A percentile compares a stretch with the other conserved stretches of the same genome.
Conservation (phyloP, 495 filamentous ascomycete species). For the Aspergillus panamensis region DNA sequence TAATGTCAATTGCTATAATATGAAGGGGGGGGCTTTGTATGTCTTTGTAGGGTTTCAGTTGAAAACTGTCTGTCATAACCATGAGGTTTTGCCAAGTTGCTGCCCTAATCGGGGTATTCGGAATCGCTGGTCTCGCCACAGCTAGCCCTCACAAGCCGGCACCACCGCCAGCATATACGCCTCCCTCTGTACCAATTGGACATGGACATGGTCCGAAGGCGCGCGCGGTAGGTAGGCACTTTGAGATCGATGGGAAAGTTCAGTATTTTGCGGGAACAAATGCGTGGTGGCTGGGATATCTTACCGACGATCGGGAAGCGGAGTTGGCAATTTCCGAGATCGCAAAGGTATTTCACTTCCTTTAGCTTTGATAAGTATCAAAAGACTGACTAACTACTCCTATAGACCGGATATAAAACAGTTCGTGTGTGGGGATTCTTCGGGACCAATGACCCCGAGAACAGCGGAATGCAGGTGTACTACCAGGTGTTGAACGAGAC, state of each 20-base stretch:
- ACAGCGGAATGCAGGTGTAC: slow-evolving; percentile 45
- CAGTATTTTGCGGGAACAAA: slow-evolving; percentile 68
- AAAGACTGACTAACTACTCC: slow-evolving; percentile 28
- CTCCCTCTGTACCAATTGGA: slow-evolving; percentile 4
- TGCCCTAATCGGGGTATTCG: background rate
- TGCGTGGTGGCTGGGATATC: slow-evolving; percentile 68
- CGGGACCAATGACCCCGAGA: slow-evolving; percentile 49
- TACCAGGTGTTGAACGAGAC: slow-evolving; percentile 52
- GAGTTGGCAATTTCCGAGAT: slow-evolving; percentile 43
- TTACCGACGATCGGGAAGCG: slow-evolving; percentile 57
- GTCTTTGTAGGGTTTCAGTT: too few relatives aligned
- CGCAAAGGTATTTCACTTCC: background rate
- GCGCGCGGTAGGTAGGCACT: slow-evolving; percentile 45
- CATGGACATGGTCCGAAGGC: background rate
- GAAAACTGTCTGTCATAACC: background rate
- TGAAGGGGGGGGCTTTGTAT: too few relatives aligned
- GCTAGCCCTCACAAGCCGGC: background rate
- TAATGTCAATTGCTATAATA: too few relatives aligned
- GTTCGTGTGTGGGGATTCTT: slow-evolving; percentile 72
- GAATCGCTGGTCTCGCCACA: background rate
- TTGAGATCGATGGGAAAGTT: slow-evolving; percentile 59
- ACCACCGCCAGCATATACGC: background rate
- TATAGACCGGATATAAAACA: slow-evolving; percentile 58
- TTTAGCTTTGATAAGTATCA: background rate
- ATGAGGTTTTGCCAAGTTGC: background rate